These are phyloP conservation scores for Miscanthus lutarioriparius DNA, from an alignment of 176 grass and related monocot genomes.

Conservation along the genomic window DNA sequence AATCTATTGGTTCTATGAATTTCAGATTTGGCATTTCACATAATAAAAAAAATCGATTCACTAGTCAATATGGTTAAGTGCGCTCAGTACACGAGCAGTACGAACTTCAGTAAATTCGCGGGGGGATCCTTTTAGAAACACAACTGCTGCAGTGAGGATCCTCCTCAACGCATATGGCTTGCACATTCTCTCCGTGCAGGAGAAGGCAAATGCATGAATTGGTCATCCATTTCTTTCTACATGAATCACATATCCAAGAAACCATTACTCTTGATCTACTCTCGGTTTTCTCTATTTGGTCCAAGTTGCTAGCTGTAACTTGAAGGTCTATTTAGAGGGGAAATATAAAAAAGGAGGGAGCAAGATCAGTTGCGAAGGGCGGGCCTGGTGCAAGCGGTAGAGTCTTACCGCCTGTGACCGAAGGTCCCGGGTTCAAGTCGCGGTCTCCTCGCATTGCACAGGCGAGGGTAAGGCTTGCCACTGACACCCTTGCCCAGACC, in stretches of 20 bases:
- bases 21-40: neutral
- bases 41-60: neutral
- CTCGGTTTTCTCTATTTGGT: neutral
- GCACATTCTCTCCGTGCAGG: too few species aligned
- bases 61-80: neutral
- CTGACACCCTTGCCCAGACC: too few species aligned
- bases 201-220: too few species aligned
- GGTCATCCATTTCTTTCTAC: too few species aligned
- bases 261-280: neutral
- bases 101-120: neutral
- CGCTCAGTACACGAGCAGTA: neutral
- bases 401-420: too few species aligned
- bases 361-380: neutral
- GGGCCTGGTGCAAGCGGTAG: too few species aligned
- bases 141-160: too few species aligned
- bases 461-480: too few species aligned
- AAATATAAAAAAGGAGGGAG: neutral
- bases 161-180: too few species aligned
- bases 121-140: neutral
- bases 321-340: neutral
- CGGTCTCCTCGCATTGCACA: too few species aligned
- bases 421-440: too few species aligned
- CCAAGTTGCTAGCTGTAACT: neutral
- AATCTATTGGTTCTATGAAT: neutral
- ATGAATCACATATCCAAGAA: too few species aligned